Conservation (phyloP, 192 early-diverging fungal genomes). For the Coemansia furcata region DNA sequence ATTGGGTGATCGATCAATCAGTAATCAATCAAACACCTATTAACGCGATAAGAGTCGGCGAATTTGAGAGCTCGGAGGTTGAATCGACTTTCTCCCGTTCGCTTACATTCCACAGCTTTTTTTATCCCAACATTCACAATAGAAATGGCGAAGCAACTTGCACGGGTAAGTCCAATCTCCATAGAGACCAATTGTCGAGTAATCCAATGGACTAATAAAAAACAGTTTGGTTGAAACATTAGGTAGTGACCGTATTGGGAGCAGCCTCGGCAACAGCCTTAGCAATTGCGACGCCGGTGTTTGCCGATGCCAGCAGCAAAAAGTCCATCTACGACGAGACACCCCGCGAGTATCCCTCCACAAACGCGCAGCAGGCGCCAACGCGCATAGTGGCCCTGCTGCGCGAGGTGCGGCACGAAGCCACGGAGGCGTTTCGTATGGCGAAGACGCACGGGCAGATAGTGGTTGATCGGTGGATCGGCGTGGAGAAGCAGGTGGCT, state of each 20-base stretch:
- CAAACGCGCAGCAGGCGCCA: neutral
- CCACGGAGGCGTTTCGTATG: neutral
- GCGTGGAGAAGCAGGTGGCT: conserved; percentile 10
- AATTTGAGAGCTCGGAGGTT: neutral
- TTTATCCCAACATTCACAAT: neutral
- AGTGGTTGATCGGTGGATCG: conserved; percentile 24
- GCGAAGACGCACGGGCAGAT: conserved; percentile 13
- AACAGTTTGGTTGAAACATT: neutral
- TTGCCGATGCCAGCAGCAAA: conserved; percentile 13
- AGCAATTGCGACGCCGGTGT: neutral
- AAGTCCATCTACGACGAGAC: conserved; percentile 45
- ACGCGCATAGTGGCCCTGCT: conserved; percentile 13
- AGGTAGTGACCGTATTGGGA: neutral
- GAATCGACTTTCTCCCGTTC: neutral
- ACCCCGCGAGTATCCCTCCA: neutral
- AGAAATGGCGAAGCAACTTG: neutral
- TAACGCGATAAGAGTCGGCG: neutral
- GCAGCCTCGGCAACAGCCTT: neutral
- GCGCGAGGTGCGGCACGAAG: conserved; percentile 9
- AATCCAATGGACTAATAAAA: neutral
- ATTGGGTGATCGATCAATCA: neutral
- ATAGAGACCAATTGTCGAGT: neutral
- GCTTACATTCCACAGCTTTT: neutral
- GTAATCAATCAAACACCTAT: neutral
- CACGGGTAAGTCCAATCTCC: neutral